A percentile compares a stretch with the other conserved stretches of the same genome.
These are phyloP conservation scores for Pelagomonas calceolata DNA, from an alignment of 108 stramenopile species.

Conservation along the genomic window DNA sequence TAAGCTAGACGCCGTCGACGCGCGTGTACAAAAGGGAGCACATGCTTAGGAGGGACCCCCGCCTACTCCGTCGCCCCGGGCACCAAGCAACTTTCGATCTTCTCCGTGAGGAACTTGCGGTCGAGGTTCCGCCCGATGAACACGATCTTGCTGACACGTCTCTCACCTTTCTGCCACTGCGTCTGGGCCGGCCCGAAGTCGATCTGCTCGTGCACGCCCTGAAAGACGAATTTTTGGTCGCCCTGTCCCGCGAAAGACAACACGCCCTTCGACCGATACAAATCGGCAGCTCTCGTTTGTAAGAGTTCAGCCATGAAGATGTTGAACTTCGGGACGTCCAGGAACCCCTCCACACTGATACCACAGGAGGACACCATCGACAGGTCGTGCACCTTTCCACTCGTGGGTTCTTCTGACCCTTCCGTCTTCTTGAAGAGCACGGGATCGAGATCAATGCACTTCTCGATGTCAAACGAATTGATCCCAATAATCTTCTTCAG, in stretches of 20 bases:
- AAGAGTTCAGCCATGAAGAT: conserved; percentile 91
- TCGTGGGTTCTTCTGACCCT: conserved; percentile 49
- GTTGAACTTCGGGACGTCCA: conserved; percentile 90
- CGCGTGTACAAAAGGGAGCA: too few relatives aligned
- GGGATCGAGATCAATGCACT: conserved; percentile 67
- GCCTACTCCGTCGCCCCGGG: background rate
- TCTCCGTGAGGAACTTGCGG: conserved; percentile 24
- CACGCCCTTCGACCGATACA: conserved; percentile 85
- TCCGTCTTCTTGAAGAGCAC: conserved; percentile 61
- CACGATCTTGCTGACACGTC: conserved; percentile 76
- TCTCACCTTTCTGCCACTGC: conserved; percentile 66
- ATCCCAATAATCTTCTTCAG: conserved; percentile 71
- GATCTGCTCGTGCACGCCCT: conserved; percentile 93
- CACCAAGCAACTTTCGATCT: background rate
- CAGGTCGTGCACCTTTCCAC: conserved; percentile 73
- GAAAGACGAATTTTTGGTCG: conserved; percentile 87
- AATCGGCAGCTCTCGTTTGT: conserved; percentile 70
- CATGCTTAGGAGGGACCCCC: too few relatives aligned
- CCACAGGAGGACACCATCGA: conserved; percentile 76
- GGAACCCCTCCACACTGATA: conserved; percentile 63
- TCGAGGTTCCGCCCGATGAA: conserved; percentile 89
- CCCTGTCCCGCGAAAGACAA: conserved; percentile 85
- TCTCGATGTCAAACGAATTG: conserved; percentile 79
- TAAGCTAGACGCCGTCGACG: too few relatives aligned
- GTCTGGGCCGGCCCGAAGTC: conserved; percentile 84